phyloP scores from a whole-genome alignment of 352 stramenopile species.

The Phytophthora nicotianae region DNA sequence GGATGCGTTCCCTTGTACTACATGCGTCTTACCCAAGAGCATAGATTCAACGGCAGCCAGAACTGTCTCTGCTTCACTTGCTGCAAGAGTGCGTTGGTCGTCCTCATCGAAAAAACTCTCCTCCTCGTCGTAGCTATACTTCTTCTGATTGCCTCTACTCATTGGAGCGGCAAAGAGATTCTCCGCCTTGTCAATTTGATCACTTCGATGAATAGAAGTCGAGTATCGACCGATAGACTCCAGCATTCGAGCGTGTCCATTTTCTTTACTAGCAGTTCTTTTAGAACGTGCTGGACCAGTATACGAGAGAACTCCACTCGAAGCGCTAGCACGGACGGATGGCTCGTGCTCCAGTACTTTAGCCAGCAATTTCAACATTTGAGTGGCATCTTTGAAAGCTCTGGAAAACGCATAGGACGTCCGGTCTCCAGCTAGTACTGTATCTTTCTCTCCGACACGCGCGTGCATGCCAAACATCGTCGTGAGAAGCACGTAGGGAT shows the following conservation, averaged over 20 bases:
- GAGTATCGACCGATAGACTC: slow-evolving; percentile 80
- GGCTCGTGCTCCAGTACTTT: slow-evolving; percentile 73
- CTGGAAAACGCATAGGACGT: slow-evolving; percentile 70
- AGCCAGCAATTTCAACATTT: slow-evolving; percentile 83
- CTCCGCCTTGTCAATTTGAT: slow-evolving; percentile 71
- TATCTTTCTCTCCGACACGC: slow-evolving; percentile 80
- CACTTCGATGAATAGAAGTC: slow-evolving; percentile 61
- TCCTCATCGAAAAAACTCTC: slow-evolving; percentile 18
- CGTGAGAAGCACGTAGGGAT: slow-evolving; percentile 83
- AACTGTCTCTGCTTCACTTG: slow-evolving; percentile 34
- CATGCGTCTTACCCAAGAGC: slow-evolving; percentile 26
- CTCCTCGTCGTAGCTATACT: slow-evolving; percentile 19
- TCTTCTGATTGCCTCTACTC: slow-evolving; percentile 24
- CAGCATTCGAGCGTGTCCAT: slow-evolving; percentile 18
- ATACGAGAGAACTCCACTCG: slow-evolving; percentile 66
- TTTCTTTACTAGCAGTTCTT: slow-evolving; percentile 18
- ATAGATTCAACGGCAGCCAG: slow-evolving; percentile 43
- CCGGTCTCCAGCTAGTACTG: slow-evolving; percentile 64
- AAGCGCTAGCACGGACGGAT: slow-evolving; percentile 63
- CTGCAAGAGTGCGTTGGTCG: slow-evolving; percentile 26
- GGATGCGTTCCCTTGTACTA: slow-evolving; percentile 43
- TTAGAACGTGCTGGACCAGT: slow-evolving; percentile 28
- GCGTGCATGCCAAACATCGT: slow-evolving; percentile 88
- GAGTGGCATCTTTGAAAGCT: slow-evolving; percentile 78
- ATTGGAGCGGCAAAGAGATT: slow-evolving; percentile 60